A percentile compares a stretch with the other conserved stretches of the same genome.
phyloP scores from a whole-genome alignment of 2,329 filamentous ascomycete species.

The Fusarium sp. region DNA sequence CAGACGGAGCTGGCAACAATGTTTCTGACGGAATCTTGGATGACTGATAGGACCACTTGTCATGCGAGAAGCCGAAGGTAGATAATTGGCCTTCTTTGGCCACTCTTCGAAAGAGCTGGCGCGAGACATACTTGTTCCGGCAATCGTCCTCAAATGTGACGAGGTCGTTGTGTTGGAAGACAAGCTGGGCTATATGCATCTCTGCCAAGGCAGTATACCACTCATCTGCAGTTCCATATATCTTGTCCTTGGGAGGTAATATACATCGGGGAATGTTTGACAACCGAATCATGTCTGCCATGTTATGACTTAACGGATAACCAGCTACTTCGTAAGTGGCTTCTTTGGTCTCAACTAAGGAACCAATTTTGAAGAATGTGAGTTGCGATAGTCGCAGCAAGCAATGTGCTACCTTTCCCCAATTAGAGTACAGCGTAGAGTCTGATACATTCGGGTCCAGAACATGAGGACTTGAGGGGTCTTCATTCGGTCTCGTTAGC shows the following conservation, averaged over 20 bases:
- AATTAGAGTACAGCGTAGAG: slow-evolving; percentile 47
- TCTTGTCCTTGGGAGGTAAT: slow-evolving; percentile 37
- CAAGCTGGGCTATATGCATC: slow-evolving; percentile 54
- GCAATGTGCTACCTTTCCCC: slow-evolving; percentile 52
- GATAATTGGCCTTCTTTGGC: slow-evolving; percentile 45
- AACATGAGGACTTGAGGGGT: not conserved
- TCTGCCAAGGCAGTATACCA: slow-evolving; percentile 55
- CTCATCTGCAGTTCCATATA: slow-evolving; percentile 47
- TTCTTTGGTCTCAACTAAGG: slow-evolving; percentile 44
- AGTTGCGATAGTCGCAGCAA: slow-evolving; percentile 52
- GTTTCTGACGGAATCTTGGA: slow-evolving; percentile 11
- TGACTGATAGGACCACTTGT: slow-evolving; percentile 47
- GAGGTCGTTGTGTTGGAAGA: slow-evolving; percentile 55
- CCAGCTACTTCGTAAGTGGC: slow-evolving; percentile 32
- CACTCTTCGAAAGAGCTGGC: slow-evolving; percentile 54
- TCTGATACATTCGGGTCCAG: slow-evolving; percentile 45
- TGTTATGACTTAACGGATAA: slow-evolving; percentile 46
- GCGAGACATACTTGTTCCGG: slow-evolving; percentile 56
- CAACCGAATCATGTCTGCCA: slow-evolving; percentile 53
- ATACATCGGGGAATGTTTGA: slow-evolving; percentile 41
- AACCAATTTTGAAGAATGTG: slow-evolving; percentile 54
- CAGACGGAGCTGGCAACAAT: slow-evolving; percentile 31
- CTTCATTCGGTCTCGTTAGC: not conserved
- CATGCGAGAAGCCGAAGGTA: slow-evolving; percentile 45
- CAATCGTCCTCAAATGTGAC: slow-evolving; percentile 53